Conservation (phyloP, 768 basidiomycete genomes). For the Termitomyces sp. region DNA sequence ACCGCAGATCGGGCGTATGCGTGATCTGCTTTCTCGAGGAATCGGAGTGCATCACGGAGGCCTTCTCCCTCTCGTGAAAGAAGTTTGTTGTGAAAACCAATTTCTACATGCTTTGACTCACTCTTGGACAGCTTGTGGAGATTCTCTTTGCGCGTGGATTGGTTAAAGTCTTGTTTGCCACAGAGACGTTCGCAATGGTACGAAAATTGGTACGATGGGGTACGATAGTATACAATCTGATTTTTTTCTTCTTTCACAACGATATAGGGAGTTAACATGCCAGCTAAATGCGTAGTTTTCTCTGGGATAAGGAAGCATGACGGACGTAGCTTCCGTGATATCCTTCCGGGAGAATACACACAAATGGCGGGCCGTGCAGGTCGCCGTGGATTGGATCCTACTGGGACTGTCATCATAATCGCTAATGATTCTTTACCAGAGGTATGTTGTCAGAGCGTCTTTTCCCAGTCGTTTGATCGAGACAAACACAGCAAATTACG, state of each 20-base stretch:
- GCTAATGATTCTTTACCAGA: conserved; percentile 83
- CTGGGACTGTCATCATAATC: conserved; percentile 92
- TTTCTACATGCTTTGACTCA: conserved; percentile 1
- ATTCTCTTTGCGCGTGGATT: conserved; percentile 93
- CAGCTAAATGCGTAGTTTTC: conserved; percentile 95
- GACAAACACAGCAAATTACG: conserved; percentile 53
- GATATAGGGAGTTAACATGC: conserved; percentile 96
- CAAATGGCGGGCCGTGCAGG: conserved; percentile 99
- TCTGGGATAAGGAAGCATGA: conserved; percentile 95
- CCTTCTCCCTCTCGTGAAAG: conserved; percentile 93
- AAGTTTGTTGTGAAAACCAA: conserved; percentile 43
- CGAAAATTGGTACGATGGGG: conserved; percentile 11
- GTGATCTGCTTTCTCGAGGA: conserved; percentile 83
- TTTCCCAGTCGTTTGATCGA: neutral
- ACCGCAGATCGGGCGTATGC: conserved; percentile 89
- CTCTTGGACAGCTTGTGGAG: conserved; percentile 72
- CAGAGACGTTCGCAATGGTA: conserved; percentile 99
- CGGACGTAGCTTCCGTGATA: conserved; percentile 85
- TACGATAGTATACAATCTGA: conserved; percentile 13
- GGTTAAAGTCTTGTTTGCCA: conserved; percentile 96
- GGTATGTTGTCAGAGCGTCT: conserved; percentile 33
- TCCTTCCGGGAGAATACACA: conserved; percentile 90
- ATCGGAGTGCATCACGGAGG: conserved; percentile 99
- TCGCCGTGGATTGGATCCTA: conserved; percentile 89
- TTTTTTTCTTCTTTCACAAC: neutral